Percentiles rank a stretch among this genome's conserved stretches.
Conservation (phyloP, 768 basidiomycete genomes). For the Rubroboletus satanas region DNA sequence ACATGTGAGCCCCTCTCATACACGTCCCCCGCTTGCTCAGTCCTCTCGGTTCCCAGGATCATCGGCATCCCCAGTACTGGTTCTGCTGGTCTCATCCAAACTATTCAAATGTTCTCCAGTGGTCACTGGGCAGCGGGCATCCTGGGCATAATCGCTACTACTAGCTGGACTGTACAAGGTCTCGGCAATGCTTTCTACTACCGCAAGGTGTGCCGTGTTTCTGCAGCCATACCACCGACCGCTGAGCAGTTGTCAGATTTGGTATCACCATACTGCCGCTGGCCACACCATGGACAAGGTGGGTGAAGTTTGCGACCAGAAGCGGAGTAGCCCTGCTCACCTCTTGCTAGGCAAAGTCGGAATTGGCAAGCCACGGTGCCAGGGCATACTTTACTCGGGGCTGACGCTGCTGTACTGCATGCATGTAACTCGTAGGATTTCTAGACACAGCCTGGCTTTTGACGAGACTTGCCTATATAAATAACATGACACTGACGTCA, state of each 20-base stretch:
- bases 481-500: constrained; percentile 13
- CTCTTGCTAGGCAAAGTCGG: constrained; percentile 65
- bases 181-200: constrained; percentile 78
- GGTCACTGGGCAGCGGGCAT: constrained; percentile 77
- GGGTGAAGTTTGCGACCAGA: constrained; percentile 14
- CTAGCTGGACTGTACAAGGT: constrained; percentile 87
- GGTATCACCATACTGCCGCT: constrained; percentile 72
- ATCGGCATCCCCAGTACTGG: constrained; percentile 96
- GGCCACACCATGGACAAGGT: constrained; percentile 90
- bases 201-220: constrained; percentile 52
- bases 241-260: constrained; percentile 49
- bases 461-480: constrained; percentile 5
- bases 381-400: constrained; percentile 86
- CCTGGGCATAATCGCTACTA: constrained; percentile 73
- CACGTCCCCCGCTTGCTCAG: constrained; percentile 13
- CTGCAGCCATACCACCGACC: constrained; percentile 6
- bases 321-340: constrained; percentile 4
- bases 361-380: constrained; percentile 79
- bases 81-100: constrained; percentile 92
- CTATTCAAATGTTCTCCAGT: constrained; percentile 71
- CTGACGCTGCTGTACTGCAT: constrained; percentile 33
- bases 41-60: constrained; percentile 53
- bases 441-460: neutral
- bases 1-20: constrained; percentile 58
- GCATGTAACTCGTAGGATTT: constrained; percentile 20